Evolutionary conservation across 148 eudicot genomes (phyloP), one percentile per base, ranked within the genome.

Genomic region (Camellia lanceoleosa): DNA sequence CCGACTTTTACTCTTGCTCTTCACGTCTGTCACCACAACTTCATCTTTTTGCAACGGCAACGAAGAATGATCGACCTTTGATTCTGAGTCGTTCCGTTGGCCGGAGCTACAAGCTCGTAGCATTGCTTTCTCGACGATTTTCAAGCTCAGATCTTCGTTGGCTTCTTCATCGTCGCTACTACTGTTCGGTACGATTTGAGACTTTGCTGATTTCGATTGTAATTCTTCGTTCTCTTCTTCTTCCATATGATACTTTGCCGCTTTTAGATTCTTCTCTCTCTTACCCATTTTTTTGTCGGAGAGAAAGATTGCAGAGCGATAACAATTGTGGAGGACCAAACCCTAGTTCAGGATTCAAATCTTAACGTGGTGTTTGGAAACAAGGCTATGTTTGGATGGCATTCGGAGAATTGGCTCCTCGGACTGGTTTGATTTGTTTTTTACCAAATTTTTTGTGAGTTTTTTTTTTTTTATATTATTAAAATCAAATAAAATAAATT

Each of bases 141-240:
- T 92, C 71, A 96, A 89, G 82, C 95, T 92, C 82, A 93, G 83
- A 81, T 96, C 99, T 67, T 94, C 99, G 71, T 96, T 91, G 7
- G 94, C 99, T 62, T 87, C 98, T 9, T 82, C 94, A 19, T 91
- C 96, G 7, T 92, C 94, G 73, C 86, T 85, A 12, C 85, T 87
- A 16, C 77, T 72, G 67, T 63, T 68, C 41, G 52, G 67, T 16
- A 76, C 59, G 5, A 61, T 42, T 0, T 64, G 63, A 11, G 71
- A 63, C 3, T 55, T 71, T 7, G 76, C 68, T 7, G 46, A 62
- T 3, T 42, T 20, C 58, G 44, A 9, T 80, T 15, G 85, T n/a
- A 3, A 58, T 9, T 46, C 65, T 77, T 87, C 18, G 46, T 46
- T 30, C 56, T 83, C 71, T 61, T 79, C 82, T 71, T 82, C 78